Base-by-base conservation (phyloP, 306 rosid species). In the Sicyos edulis region DNA sequence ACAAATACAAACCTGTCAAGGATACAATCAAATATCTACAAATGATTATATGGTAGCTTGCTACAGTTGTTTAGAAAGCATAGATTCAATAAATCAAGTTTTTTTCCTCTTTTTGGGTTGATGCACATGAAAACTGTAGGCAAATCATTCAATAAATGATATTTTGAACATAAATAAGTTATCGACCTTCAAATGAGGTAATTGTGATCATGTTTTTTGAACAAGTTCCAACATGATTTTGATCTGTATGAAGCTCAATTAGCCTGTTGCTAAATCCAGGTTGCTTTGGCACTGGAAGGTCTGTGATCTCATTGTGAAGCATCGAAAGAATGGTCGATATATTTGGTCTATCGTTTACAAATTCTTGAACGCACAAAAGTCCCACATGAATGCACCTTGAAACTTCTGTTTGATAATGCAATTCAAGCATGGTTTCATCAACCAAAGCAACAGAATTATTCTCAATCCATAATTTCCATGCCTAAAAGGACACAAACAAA, bases 331-430 rank as follows among this genome's bases (percentile, higher is more conserved):
- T 82, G 17, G 80, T 34, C 1, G 76, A 47, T 75, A 76, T 78
- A 1, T 53, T 66, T 73, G 82, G 80, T 34, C 80, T 44, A 3
- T 78, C 85, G 5, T 78, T 77, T 4, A 47, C 34, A 4, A 71
- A 29, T 47, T 78, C 71, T 60, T 82, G 74, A 37, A 58, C 83
- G 34, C 83, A 80, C 20, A 80, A 71, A 2, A 81, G 79, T 8
- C 77, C 77, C 10, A 75, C 70, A 3, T 76, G 76, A 66, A 76
- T 73, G 16, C 78, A 80, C 29, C 72, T 72, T 8, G 24, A 10
- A 3, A 68, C 70, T 55, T 76, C 80, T 16, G 15, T 47, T 42
- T 60, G 6, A 60, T 8, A 29, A 14, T 40, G 26, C 2, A 22
- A 32, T 13, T 42, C 72, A 44, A 17, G 32, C n/a, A 4, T 24